Evolutionary conservation across 2,329 filamentous ascomycete species (phyloP), one percentile per base, ranked within the genome.

Genomic region (Ceratocystis lukuohia): DNA sequence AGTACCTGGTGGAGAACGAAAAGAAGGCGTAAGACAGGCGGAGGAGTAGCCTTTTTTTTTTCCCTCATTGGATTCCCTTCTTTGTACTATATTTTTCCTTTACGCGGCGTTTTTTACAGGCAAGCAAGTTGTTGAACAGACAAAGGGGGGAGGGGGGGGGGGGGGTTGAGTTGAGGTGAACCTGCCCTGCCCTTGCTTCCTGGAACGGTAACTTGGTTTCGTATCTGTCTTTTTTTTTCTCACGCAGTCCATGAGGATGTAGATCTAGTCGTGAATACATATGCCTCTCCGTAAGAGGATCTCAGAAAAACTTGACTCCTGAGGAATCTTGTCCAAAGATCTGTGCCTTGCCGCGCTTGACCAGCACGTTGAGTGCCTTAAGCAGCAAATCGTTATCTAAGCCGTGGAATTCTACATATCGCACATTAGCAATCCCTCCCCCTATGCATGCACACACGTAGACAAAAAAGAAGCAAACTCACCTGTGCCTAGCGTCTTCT

Each of bases 251-350:
- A 41, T 41, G 37, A 41, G 37, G 4, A 15, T 41, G 12, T 41
- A 41, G 37, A 41, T 41, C 37, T 41, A 41, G 37, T 15, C 10
- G 37, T 41, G 10, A 41, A 41, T 41, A 41, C 37, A 41, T 12
- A 41, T 41, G 37, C 37, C 37, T 41, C 20, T 15, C 41, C 15
- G 28, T 17, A 15, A 8, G 41, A 45, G 22, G 41, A 22, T 25
- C 61, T 86, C 78, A 96, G 74, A 97, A 97, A 78, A 99, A 97
- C 78, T 99, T 99, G 70, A 97, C 91, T 72, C 94, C 94, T 72
- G 89, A 85, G 68, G 89, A 88, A 74, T 93, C 91, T 65, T 85
- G 84, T 44, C 93, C 93, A 77, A 99, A 97, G 30, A 97, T 85
- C 76, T 97, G 93, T 15, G 92, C 93, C 77, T 89, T 96, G 71